Percentiles rank a stretch among this genome's conserved stretches.
These are phyloP conservation scores for Beauveria scarabaeidicola DNA, from an alignment of 2,329 filamentous ascomycete genomes.

Conservation along the genomic window DNA sequence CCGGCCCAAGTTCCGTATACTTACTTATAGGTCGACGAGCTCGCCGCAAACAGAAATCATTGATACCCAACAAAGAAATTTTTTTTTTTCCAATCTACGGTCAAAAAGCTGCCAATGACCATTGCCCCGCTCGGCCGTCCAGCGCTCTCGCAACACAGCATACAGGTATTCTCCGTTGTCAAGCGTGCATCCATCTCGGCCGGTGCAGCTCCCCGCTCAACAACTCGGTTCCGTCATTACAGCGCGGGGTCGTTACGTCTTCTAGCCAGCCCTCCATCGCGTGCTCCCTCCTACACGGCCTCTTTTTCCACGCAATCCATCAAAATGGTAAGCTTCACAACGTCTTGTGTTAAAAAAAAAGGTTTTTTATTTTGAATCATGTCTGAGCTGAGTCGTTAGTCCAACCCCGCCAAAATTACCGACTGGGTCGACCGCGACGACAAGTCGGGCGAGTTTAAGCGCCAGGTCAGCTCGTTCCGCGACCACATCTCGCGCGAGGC, in stretches of 20 bases:
- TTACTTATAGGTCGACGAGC: background rate
- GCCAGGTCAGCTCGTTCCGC: constrained; percentile 74
- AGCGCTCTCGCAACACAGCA: background rate
- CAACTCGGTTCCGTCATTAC: background rate
- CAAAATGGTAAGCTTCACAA: background rate
- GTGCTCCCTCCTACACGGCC: background rate
- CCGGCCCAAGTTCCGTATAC: background rate
- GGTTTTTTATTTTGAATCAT: background rate
- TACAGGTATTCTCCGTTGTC: background rate
- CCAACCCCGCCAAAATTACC: constrained; percentile 50
- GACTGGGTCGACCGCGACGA: constrained; percentile 75
- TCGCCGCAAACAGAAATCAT: background rate
- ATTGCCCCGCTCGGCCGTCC: background rate
- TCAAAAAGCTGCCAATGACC: background rate
- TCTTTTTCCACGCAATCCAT: background rate
- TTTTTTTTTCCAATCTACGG: background rate
- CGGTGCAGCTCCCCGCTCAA: background rate
- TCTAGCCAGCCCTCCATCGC: background rate
- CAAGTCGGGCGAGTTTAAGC: constrained; percentile 85
- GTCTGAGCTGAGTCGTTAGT: background rate
- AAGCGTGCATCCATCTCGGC: background rate
- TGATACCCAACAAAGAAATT: background rate
- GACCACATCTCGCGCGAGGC: constrained; percentile 66
- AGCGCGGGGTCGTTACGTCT: background rate
- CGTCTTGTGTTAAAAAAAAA: background rate